A percentile compares a stretch with the other conserved stretches of the same genome.
These are phyloP conservation scores for Nepenthes gracilis DNA, from an alignment of 148 eudicot genomes.

Conservation along the genomic window DNA sequence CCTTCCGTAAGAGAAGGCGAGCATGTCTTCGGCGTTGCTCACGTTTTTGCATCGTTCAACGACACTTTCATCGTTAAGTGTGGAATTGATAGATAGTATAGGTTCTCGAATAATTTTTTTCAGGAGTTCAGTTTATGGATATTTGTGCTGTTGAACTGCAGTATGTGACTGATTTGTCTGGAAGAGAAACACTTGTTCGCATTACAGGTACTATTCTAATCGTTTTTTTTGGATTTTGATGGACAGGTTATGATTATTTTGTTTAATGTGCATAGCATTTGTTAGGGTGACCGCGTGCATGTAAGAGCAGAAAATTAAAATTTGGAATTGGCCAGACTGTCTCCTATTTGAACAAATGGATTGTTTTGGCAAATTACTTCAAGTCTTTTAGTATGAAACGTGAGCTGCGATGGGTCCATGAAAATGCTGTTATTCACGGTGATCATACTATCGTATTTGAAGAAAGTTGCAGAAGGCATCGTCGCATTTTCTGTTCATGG, in stretches of 20 bases:
- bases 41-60: constrained; percentile 79
- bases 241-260: background rate
- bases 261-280: too few relatives aligned
- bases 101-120: background rate
- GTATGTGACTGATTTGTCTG: constrained; percentile 88
- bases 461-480: too few relatives aligned
- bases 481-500: too few relatives aligned
- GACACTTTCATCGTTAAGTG: constrained; percentile 74
- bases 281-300: too few relatives aligned
- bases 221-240: background rate
- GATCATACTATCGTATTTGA: too few relatives aligned
- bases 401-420: too few relatives aligned
- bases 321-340: too few relatives aligned
- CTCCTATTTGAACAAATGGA: too few relatives aligned
- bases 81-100: background rate
- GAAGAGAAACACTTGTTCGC: constrained; percentile 86
- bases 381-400: too few relatives aligned
- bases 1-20: constrained; percentile 68
- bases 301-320: too few relatives aligned
- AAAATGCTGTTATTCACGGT: too few relatives aligned
- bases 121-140: background rate
- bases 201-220: constrained; percentile 43
- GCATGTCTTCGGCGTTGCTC: constrained; percentile 73
- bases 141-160: constrained; percentile 15
- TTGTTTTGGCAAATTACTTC: too few relatives aligned